Evolutionary conservation across 2,329 filamentous ascomycete genomes (phyloP).

Genomic region (Diaporthe citriasiana): DNA sequence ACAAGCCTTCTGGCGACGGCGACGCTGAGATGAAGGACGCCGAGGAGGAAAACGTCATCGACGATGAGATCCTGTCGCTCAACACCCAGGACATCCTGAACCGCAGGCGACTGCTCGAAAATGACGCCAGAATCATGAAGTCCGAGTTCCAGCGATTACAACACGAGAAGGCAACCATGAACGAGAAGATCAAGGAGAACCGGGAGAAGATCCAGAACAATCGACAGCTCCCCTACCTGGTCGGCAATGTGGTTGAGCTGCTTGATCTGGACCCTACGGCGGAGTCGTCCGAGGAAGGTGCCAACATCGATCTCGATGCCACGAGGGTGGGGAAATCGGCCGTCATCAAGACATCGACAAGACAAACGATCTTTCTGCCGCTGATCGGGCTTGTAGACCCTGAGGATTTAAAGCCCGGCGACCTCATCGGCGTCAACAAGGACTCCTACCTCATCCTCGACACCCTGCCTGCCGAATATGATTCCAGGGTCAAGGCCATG

Average conservation of each 20-base stretch:
- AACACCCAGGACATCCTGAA: slow-evolving; percentile 96
- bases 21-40: slow-evolving; percentile 95
- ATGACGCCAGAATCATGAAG: slow-evolving; percentile 98
- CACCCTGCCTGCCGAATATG: slow-evolving; percentile 96
- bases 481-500: slow-evolving; percentile 99
- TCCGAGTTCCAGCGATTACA: slow-evolving; percentile 94
- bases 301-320: slow-evolving; percentile 98
- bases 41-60: slow-evolving; percentile 82
- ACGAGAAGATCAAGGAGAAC: slow-evolving; percentile 99
- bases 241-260: slow-evolving; percentile 98
- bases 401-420: slow-evolving; percentile 92
- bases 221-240: slow-evolving; percentile 97
- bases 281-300: slow-evolving; percentile 96
- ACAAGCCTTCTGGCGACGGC: slow-evolving; percentile 71
- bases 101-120: slow-evolving; percentile 91
- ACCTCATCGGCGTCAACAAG: slow-evolving; percentile 98
- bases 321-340: slow-evolving; percentile 97
- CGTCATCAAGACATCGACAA: slow-evolving; percentile 98
- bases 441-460: slow-evolving; percentile 98
- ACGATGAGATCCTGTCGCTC: slow-evolving; percentile 92
- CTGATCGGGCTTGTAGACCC: slow-evolving; percentile 97
- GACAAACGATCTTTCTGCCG: slow-evolving; percentile 98
- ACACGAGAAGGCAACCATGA: slow-evolving; percentile 96
- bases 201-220: slow-evolving; percentile 99
- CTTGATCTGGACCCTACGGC: slow-evolving; percentile 96